phyloP scores from a whole-genome alignment of 2,329 filamentous ascomycete genomes.

The Apiospora phragmitis region DNA sequence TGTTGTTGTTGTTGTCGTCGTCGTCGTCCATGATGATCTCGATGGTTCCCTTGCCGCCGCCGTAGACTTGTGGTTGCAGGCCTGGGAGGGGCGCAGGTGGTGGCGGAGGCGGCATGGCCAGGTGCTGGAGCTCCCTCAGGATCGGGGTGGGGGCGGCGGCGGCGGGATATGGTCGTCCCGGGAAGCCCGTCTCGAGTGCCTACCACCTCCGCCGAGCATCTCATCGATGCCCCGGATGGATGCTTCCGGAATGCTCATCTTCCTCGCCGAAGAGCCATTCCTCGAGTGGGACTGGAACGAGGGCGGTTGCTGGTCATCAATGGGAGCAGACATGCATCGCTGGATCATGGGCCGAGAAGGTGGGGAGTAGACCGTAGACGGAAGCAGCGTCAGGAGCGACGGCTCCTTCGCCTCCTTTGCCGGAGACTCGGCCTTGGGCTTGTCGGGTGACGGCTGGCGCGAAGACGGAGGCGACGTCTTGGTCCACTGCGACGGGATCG shows the following conservation, averaged over 20 bases:
- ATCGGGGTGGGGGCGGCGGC: conserved; percentile 57
- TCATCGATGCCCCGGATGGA: conserved; percentile 51
- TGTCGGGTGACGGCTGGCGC: conserved; percentile 36
- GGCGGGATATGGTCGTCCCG: conserved; percentile 51
- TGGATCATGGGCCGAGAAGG: conserved; percentile 50
- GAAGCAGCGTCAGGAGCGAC: conserved; percentile 48
- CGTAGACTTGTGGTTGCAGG: conserved; percentile 40
- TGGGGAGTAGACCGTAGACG: conserved; percentile 61
- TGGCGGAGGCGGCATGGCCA: conserved; percentile 61
- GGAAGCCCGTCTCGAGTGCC: conserved; percentile 44
- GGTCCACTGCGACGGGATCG: conserved; percentile 49
- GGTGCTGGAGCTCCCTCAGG: conserved; percentile 63
- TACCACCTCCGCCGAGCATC: conserved; percentile 36
- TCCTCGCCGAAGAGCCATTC: conserved; percentile 34
- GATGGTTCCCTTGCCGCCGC: conserved; percentile 55
- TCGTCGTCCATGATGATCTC: conserved; percentile 68
- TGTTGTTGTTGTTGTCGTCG: conserved; percentile 28
- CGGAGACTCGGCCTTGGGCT: conserved; percentile 27
- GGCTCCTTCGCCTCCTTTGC: conserved; percentile 29
- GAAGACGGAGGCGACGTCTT: conserved; percentile 44
- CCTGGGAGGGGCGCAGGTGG: conserved; percentile 59
- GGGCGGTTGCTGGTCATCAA: conserved; percentile 44
- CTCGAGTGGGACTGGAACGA: conserved; percentile 19
- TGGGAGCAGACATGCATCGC: conserved; percentile 64
- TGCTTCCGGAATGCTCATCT: conserved; percentile 38